Conservation (phyloP, 768 basidiomycete species). For the Hygrophorus russula region DNA sequence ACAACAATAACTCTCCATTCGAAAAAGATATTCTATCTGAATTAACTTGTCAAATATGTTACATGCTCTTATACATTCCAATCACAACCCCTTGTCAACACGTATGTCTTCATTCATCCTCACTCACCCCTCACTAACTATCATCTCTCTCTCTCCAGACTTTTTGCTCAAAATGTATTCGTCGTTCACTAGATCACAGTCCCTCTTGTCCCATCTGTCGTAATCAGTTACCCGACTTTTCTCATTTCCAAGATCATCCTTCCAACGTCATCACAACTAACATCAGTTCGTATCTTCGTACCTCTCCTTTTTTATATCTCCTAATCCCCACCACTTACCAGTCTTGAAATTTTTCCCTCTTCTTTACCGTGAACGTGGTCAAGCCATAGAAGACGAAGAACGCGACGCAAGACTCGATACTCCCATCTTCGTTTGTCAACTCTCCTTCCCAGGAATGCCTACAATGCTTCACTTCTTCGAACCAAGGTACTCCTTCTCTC, state of each 20-base stretch:
- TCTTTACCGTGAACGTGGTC: slow-evolving; percentile 50
- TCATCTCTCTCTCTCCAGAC: slow-evolving; percentile 40
- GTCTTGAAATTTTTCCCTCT: slow-evolving; percentile 61
- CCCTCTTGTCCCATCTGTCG: slow-evolving; percentile 80
- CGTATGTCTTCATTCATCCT: slow-evolving; percentile 35
- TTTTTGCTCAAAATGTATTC: slow-evolving; percentile 83
- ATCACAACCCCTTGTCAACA: slow-evolving; percentile 95
- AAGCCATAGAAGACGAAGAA: slow-evolving; percentile 63
- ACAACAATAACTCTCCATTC: slow-evolving; percentile 15
- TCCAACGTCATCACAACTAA: slow-evolving; percentile 60
- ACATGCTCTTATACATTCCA: slow-evolving; percentile 71
- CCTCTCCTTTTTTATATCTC: slow-evolving; percentile 1
- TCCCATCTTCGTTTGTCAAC: slow-evolving; percentile 84
- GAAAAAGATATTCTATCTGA: slow-evolving; percentile 57
- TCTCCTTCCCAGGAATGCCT: slow-evolving; percentile 87
- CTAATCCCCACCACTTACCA: slow-evolving; percentile 12
- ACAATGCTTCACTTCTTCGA: slow-evolving; percentile 90
- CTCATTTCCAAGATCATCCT: slow-evolving; percentile 75
- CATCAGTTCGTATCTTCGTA: slow-evolving; percentile 37
- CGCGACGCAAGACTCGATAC: slow-evolving; percentile 72
- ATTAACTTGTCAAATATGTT: slow-evolving; percentile 88
- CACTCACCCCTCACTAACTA: background rate
- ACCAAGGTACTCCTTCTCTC: slow-evolving; percentile 40
- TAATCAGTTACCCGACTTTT: slow-evolving; percentile 57
- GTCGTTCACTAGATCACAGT: slow-evolving; percentile 83